Evolutionary conservation across 306 rosid species (phyloP).

Genomic region (Cucurbita argyrosperma): DNA sequence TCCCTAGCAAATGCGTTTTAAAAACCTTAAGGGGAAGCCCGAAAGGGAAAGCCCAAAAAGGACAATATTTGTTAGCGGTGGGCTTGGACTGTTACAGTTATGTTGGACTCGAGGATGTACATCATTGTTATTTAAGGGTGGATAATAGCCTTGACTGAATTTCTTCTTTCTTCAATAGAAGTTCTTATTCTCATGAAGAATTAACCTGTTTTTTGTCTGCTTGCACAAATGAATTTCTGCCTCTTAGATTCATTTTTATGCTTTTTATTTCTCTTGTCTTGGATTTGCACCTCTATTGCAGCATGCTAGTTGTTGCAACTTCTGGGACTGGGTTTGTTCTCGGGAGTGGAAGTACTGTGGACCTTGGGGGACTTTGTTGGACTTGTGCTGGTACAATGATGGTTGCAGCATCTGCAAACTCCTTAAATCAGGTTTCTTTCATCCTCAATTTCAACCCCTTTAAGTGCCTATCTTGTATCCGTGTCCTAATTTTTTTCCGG

Average conservation of each 20-base stretch:
- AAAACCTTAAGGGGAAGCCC: too few relatives aligned
- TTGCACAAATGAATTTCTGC: not conserved
- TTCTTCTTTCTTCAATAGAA: not conserved
- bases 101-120: not conserved
- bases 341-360: slow-evolving; percentile 58
- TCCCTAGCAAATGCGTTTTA: too few relatives aligned
- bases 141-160: not conserved
- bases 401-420: slow-evolving; percentile 92
- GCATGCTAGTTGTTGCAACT: slow-evolving; percentile 91
- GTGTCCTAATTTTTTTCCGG: not conserved
- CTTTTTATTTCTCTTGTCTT: not conserved
- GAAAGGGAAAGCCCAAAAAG: too few relatives aligned
- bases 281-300: slow-evolving; percentile 13
- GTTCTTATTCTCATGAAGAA: not conserved
- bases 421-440: slow-evolving; percentile 74
- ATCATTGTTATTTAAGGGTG: not conserved
- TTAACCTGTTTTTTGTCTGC: not conserved
- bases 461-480: not conserved
- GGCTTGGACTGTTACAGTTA: too few relatives aligned
- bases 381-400: slow-evolving; percentile 95
- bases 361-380: slow-evolving; percentile 50
- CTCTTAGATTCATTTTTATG: not conserved
- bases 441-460: not conserved
- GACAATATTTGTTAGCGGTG: too few relatives aligned
- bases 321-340: slow-evolving; percentile 91